Evolutionary conservation across 345 rosid genomes (phyloP).

Genomic region (Eucalyptus grandis): DNA sequence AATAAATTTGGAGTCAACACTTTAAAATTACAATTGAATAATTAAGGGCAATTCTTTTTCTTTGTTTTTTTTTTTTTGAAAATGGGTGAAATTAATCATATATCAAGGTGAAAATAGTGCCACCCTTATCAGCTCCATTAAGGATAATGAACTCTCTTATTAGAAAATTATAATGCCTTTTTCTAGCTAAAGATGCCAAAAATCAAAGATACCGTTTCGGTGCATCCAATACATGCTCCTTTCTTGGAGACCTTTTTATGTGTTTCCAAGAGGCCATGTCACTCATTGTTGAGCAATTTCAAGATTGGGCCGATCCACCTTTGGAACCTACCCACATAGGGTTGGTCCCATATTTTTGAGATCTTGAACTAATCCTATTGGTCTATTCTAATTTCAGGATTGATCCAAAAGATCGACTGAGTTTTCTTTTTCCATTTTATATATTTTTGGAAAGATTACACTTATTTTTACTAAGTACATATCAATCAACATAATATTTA

Average conservation of each 20-base stretch:
- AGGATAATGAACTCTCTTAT: not conserved
- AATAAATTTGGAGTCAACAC: not conserved
- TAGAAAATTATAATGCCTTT: not conserved
- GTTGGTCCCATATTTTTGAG: not conserved
- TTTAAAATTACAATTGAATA: not conserved
- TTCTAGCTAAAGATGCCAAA: not conserved
- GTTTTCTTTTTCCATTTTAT: rapidly evolving
- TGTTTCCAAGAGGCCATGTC: rapidly evolving
- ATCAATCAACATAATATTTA: too few relatives aligned
- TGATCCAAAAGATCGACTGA: rapidly evolving
- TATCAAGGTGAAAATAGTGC: not conserved
- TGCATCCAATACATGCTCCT: not conserved
- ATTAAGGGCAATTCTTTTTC: not conserved
- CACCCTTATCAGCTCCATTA: not conserved
- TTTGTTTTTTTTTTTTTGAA: rapidly evolving
- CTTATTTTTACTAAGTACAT: not conserved
- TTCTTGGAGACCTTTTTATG: not conserved
- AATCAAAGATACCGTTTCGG: not conserved
- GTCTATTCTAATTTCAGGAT: rapidly evolving
- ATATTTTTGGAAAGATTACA: rapidly evolving
- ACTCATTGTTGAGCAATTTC: too few relatives aligned
- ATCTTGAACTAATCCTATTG: rapidly evolving
- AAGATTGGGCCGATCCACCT: rapidly evolving
- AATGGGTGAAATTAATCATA: not conserved
- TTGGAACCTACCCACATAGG: not conserved